phyloP scores from a whole-genome alignment of 768 basidiomycete genomes.

The Cystofilobasidium macerans region DNA sequence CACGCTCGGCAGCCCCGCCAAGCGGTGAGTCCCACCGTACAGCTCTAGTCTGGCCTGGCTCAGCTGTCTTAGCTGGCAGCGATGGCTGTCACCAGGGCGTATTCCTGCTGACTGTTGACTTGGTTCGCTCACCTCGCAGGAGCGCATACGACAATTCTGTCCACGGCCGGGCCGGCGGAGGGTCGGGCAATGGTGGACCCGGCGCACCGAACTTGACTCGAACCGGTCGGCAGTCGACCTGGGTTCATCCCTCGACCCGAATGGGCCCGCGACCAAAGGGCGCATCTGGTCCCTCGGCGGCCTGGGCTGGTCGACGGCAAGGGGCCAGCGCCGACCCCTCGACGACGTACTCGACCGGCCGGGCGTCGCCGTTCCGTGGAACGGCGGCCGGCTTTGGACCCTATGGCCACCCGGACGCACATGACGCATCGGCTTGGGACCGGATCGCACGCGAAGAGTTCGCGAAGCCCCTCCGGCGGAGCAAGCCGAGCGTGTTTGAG shows the following conservation, averaged over 20 bases:
- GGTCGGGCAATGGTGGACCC: not conserved
- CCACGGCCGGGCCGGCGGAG: not conserved
- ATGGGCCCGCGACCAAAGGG: constrained; percentile 12
- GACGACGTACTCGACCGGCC: not conserved
- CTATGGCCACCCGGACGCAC: not conserved
- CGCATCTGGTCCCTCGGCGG: not conserved
- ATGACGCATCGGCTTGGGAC: not conserved
- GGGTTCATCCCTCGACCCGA: constrained; percentile 23
- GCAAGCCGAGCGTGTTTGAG: not conserved
- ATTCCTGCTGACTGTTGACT: too few relatives aligned
- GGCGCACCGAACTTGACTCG: constrained; percentile 3
- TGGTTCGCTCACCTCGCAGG: not conserved
- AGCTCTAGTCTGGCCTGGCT: too few relatives aligned
- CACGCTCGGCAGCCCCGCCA: constrained; percentile 16
- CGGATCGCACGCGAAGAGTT: not conserved
- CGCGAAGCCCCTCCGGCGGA: not conserved
- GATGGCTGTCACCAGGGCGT: too few relatives aligned
- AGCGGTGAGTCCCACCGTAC: constrained; percentile 7
- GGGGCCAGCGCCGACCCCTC: not conserved
- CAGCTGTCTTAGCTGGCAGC: too few relatives aligned
- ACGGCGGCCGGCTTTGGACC: not conserved
- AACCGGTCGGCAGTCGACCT: constrained; percentile 20
- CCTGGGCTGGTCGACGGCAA: not conserved
- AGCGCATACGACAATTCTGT: constrained; percentile 17
- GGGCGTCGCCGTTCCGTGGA: not conserved